Conservation (phyloP, 345 rosid genomes). For the Anacardium occidentale region DNA sequence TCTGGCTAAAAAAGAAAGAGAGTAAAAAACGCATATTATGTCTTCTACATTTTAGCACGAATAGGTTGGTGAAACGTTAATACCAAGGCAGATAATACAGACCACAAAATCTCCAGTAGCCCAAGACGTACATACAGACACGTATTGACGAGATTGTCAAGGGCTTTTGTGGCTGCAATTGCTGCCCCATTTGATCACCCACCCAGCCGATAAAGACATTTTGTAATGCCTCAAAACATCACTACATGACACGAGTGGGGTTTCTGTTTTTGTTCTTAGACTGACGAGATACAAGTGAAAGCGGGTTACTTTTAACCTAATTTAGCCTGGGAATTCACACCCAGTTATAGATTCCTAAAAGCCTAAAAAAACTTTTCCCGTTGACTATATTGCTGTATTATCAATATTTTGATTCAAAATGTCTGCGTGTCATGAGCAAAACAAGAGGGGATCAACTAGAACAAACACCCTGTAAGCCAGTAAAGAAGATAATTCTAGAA, state of each 20-base stretch:
- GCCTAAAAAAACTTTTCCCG: no score
- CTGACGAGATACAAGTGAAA: background rate
- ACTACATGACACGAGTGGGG: background rate
- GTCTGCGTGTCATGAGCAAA: no score
- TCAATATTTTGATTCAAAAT: no score
- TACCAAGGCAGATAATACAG: slow-evolving; percentile 9
- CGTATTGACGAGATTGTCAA: background rate
- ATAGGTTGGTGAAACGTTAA: background rate
- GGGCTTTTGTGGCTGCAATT: slow-evolving; percentile 19
- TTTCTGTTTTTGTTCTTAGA: background rate
- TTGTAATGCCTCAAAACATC: slow-evolving; percentile 10
- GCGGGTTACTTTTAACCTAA: no score
- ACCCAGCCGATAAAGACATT: background rate
- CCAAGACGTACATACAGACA: background rate
- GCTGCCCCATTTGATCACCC: background rate
- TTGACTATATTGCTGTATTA: no score
- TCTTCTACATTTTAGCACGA: background rate
- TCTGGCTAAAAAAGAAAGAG: no score
- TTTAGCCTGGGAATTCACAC: no score
- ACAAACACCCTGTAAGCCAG: background rate
- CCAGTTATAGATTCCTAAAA: no score
- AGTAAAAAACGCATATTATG: background rate
- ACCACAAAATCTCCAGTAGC: background rate
- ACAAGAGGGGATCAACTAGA: no score
- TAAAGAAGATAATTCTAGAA: background rate